Evolutionary conservation across 1,139 yeast species (phyloP), one percentile per base, ranked within the genome.

Genomic region (Geotrichum fermentans): DNA sequence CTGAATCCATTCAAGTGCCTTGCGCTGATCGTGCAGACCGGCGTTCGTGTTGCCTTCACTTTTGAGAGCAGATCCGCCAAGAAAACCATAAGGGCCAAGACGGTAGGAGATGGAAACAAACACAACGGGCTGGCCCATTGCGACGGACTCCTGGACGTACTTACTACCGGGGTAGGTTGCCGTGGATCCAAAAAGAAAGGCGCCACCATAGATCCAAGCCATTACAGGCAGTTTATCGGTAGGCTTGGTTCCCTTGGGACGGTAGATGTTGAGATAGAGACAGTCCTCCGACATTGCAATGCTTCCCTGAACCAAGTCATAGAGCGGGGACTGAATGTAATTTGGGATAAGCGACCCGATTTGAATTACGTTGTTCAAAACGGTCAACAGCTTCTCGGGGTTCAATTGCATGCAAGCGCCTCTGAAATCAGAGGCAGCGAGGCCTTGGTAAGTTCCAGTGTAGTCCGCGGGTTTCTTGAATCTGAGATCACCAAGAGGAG

Each of bases 1-100:
- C 17, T 59, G 53, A 13, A 69, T 61, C 74, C 74, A 71, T 38
- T 66, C 56, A n/a, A 70, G 52, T 0, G 70, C 74, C 36, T 53
- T 39, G 13, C 61, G 54, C 53, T 68, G 72, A 52, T 70, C 74
- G 30, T 58, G 55, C 3, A 69, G 51, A 1, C 70, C 72, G 28
- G 55, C 58, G 43, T 66, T 66, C 17, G 56, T 38, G 11, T 47
- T 49, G 3, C 59, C 61, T 16, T 52, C 55, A 11, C 48, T 40
- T n/a, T 26, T 39, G 14, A 61, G 51, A 16, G 55, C 60, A 16
- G 45, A 29, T 5, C 64, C 57, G 13, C 57, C 54, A 29, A 65
- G 48, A 50, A 62, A 64, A 1, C 71, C 70, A 44, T 60, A 62
- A 1, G 58, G 61, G 3, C 62, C 61, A 1, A 63, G 54, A 40